phyloP scores from a whole-genome alignment of 768 basidiomycete genomes.

The Rubroboletus satanas region DNA sequence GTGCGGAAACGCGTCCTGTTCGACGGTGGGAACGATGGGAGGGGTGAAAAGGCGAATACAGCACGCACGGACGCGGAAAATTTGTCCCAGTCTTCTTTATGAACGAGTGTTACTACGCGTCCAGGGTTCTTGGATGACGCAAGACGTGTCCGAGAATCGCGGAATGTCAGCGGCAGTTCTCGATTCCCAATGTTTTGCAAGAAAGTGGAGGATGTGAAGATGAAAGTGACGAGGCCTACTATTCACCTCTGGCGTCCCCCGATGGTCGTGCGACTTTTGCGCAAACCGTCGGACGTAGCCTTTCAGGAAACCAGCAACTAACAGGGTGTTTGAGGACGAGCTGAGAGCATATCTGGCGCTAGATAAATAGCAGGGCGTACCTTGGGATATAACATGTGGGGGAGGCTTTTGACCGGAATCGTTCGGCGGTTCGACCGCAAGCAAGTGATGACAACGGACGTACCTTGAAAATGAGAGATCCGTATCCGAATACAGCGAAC shows the following conservation, averaged over 20 bases:
- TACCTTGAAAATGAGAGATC: constrained; percentile 88
- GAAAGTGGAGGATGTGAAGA: neutral
- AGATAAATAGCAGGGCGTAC: constrained; percentile 32
- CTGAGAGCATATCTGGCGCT: neutral
- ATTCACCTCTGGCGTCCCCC: constrained; percentile 78
- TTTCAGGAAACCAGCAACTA: constrained; percentile 81
- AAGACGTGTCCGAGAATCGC: neutral
- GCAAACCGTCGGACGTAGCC: constrained; percentile 89
- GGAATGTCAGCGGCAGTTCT: neutral
- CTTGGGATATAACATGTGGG: constrained; percentile 68
- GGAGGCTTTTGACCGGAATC: constrained; percentile 56
- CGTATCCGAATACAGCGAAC: constrained; percentile 88
- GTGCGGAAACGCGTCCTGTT: constrained; percentile 31
- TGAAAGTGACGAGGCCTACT: neutral
- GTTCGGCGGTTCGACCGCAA: neutral
- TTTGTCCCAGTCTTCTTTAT: constrained; percentile 82
- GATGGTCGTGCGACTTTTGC: constrained; percentile 88
- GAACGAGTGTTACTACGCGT: constrained; percentile 84
- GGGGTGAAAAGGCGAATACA: neutral
- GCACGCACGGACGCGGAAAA: constrained; percentile 62
- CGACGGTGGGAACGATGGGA: neutral
- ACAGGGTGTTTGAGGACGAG: neutral
- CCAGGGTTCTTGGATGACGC: constrained; percentile 60
- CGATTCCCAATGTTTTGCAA: neutral
- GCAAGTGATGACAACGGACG: neutral